Evolutionary conservation across 352 stramenopile species (phyloP).

Genomic region (Elongisporangium anandrum): DNA sequence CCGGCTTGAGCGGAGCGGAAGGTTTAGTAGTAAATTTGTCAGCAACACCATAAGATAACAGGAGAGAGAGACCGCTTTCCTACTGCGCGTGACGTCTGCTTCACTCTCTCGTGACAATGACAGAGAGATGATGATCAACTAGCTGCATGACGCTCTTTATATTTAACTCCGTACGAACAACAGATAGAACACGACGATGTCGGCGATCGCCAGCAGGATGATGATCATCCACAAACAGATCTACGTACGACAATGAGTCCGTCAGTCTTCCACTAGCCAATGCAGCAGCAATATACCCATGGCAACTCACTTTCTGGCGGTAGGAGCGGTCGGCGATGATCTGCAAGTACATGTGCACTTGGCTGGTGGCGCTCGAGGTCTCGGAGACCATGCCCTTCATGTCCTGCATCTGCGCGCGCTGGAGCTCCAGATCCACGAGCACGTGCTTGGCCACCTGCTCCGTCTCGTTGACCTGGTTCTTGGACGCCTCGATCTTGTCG

Average conservation of each 20-base stretch:
- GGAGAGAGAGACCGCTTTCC: not conserved
- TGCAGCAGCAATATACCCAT: slow-evolving; percentile 1
- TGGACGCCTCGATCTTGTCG: slow-evolving; percentile 69
- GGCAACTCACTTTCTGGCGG: slow-evolving; percentile 45
- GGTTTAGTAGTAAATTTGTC: slow-evolving; percentile 36
- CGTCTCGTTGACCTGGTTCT: slow-evolving; percentile 54
- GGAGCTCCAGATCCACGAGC: slow-evolving; percentile 73
- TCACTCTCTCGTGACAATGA: slow-evolving; percentile 1
- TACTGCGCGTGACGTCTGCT: not conserved
- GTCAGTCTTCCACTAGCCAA: not conserved
- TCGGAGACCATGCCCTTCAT: slow-evolving; percentile 80
- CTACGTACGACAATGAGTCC: slow-evolving; percentile 1
- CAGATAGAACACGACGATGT: slow-evolving; percentile 81
- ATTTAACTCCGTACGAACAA: slow-evolving; percentile 61
- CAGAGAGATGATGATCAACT: not conserved
- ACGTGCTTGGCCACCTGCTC: slow-evolving; percentile 69
- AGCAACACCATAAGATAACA: slow-evolving; percentile 20
- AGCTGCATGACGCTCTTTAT: not conserved
- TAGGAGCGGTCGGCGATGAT: slow-evolving; percentile 70
- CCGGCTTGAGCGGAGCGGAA: slow-evolving; percentile 12
- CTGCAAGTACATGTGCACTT: slow-evolving; percentile 62
- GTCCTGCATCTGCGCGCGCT: slow-evolving; percentile 74
- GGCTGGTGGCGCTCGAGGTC: slow-evolving; percentile 56
- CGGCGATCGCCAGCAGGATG: slow-evolving; percentile 51
- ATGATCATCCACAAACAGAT: slow-evolving; percentile 68